Evolutionary conservation across 768 basidiomycete genomes (phyloP).

Genomic region (Phaeolepiota aurea): DNA sequence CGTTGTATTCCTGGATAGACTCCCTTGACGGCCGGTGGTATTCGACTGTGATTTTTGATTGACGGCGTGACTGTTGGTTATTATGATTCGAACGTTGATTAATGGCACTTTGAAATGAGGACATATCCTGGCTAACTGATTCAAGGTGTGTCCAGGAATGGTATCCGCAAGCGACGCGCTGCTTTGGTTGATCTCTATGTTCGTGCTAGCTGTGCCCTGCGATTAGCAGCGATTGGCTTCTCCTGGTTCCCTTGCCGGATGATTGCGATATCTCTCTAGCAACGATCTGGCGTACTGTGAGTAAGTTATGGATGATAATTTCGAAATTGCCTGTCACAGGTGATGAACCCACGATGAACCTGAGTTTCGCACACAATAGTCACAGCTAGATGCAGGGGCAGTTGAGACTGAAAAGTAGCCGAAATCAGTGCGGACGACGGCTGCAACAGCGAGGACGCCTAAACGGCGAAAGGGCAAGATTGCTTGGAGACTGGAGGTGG

Average conservation of each 20-base stretch:
- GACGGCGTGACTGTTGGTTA: constrained; percentile 26
- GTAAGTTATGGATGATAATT: background rate
- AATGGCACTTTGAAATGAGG: constrained; percentile 36
- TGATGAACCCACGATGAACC: background rate
- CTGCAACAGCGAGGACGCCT: background rate
- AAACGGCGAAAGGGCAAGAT: too few relatives aligned
- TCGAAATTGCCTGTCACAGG: background rate
- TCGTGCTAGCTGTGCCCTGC: background rate
- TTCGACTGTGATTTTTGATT: constrained; percentile 66
- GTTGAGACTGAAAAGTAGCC: background rate
- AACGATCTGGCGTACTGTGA: background rate
- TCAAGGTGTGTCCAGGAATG: background rate
- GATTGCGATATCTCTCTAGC: background rate
- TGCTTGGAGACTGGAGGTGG: background rate
- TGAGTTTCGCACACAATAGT: background rate
- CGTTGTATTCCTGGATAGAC: constrained; percentile 72
- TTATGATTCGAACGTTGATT: constrained; percentile 37
- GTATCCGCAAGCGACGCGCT: background rate
- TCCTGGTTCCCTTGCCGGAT: background rate
- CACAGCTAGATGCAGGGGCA: background rate
- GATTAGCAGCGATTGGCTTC: background rate
- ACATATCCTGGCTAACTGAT: constrained; percentile 22
- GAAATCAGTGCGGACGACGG: background rate
- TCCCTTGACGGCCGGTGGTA: constrained; percentile 69
- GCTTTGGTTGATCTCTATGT: background rate